Evolutionary conservation across 192 early-diverging fungal species (phyloP).

Genomic region (Thamnidium elegans): DNA sequence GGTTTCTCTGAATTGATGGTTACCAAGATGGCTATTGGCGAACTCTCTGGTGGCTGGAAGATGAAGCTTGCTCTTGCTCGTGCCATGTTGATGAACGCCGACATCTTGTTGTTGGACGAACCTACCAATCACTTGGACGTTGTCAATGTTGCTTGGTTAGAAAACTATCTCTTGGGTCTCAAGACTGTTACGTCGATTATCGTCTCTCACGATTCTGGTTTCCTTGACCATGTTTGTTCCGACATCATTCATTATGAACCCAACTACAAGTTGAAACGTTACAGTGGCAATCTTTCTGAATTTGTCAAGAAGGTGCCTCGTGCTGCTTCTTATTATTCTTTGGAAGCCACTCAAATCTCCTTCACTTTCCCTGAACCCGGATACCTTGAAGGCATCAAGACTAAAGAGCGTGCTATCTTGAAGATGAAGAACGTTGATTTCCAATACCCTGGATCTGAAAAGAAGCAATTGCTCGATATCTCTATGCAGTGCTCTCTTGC

Average conservation of each 20-base stretch:
- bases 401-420: slow-evolving; percentile 72
- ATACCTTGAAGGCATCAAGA: slow-evolving; percentile 70
- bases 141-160: slow-evolving; percentile 55
- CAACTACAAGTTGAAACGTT: slow-evolving; percentile 73
- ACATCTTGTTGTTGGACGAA: slow-evolving; percentile 83
- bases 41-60: slow-evolving; percentile 87
- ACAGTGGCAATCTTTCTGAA: slow-evolving; percentile 77
- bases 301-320: slow-evolving; percentile 75
- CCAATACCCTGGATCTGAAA: slow-evolving; percentile 65
- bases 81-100: slow-evolving; percentile 83
- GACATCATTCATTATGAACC: slow-evolving; percentile 82
- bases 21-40: slow-evolving; percentile 63
- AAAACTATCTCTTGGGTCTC: slow-evolving; percentile 69
- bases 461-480: slow-evolving; percentile 60
- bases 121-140: slow-evolving; percentile 86
- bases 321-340: slow-evolving; percentile 75
- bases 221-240: slow-evolving; percentile 78
- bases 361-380: slow-evolving; percentile 76
- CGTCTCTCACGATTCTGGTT: slow-evolving; percentile 85
- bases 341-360: slow-evolving; percentile 57
- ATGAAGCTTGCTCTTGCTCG: slow-evolving; percentile 88
- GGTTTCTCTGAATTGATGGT: slow-evolving; percentile 68
- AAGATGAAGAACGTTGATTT: slow-evolving; percentile 71
- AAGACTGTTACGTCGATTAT: slow-evolving; percentile 79
- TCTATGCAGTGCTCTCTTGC: slow-evolving; percentile 65